Conservation (phyloP, 1,284 basidiomycete genomes). For the Ceratobasidium sp. region DNA sequence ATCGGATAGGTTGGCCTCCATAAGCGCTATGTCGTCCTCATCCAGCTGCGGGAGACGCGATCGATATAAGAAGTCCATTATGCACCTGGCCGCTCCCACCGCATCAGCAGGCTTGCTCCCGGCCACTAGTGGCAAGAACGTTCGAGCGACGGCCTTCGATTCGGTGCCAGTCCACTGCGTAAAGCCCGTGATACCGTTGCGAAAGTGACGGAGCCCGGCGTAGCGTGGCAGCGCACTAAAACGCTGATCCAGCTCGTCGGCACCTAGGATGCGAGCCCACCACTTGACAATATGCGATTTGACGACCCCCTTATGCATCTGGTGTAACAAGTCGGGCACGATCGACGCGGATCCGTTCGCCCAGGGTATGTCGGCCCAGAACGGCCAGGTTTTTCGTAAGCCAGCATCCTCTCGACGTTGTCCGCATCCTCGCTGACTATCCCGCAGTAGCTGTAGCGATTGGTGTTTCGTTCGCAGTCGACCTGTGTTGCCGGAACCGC, state of each 20-base stretch:
- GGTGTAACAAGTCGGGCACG: slow-evolving; percentile 55
- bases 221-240: slow-evolving; percentile 33
- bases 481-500: neutral
- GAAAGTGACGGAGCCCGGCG: slow-evolving; percentile 13
- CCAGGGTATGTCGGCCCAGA: slow-evolving; percentile 51
- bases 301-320: slow-evolving; percentile 56
- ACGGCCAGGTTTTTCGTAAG: slow-evolving; percentile 47
- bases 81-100: slow-evolving; percentile 47
- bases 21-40: slow-evolving; percentile 19
- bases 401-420: too few species aligned
- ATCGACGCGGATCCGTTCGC: slow-evolving; percentile 49
- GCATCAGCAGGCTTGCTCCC: neutral
- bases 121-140: neutral
- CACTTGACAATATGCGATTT: slow-evolving; percentile 52
- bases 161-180: slow-evolving; percentile 45
- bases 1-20: slow-evolving; percentile 41
- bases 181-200: slow-evolving; percentile 28
- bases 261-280: slow-evolving; percentile 36
- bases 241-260: slow-evolving; percentile 40
- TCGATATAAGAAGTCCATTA: slow-evolving; percentile 58
- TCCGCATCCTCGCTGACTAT: neutral
- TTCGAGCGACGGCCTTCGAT: slow-evolving; percentile 35
- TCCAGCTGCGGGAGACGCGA: neutral
- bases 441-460: neutral
- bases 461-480: neutral